Base-by-base conservation (phyloP, 108 stramenopile species). In the Fragilariopsis cylindrus region DNA sequence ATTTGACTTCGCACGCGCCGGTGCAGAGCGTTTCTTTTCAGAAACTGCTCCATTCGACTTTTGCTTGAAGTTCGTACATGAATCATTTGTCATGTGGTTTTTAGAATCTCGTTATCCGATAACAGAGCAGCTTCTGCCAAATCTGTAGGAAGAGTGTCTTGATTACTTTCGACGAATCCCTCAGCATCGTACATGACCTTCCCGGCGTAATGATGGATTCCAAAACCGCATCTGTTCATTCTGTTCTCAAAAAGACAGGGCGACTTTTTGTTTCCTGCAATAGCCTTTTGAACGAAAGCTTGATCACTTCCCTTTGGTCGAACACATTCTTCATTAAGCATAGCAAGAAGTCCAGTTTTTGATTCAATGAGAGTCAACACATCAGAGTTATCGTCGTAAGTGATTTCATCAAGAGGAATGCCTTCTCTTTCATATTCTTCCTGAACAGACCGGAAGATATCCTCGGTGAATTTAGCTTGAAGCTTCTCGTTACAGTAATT, bases 271-370 rank as follows among this genome's bases (percentile, higher is more conserved):
- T 84, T 92, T 64, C 65, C 81, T 50, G 70, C 60, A 45, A 83
- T 79, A 44, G 92, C 81, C 72, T 92, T 90, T 16, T 78, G 76
- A 9, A 92, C 91, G 52, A 96, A 96, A 43, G 84, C 83, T 48
- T 83, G 64, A 76, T 98, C 97, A 11, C 70, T 88, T 30, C 98
- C 98, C 74, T 89, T 85, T 15, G 94, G 94, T 8, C 92, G 85
- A 65, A 97, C 87, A 76, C 98, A 98, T 81, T 97, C 96, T 77
- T 98, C 99, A 67, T 98, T 98, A 63, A 99, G 83, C 84, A 97
- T 87, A 40, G 95, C 89, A 39, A 98, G 77, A 42, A 98, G 84
- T 45, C 98, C 98, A 48, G 88, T 90, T 60, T 92, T 85, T 42
- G 95, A 95, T 75, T 98, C 97, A 72, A 98, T 94, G 48, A 98